These are phyloP conservation scores for Cladochytrium tenue DNA, from an alignment of 371 early-diverging fungal genomes.

Conservation along the genomic window DNA sequence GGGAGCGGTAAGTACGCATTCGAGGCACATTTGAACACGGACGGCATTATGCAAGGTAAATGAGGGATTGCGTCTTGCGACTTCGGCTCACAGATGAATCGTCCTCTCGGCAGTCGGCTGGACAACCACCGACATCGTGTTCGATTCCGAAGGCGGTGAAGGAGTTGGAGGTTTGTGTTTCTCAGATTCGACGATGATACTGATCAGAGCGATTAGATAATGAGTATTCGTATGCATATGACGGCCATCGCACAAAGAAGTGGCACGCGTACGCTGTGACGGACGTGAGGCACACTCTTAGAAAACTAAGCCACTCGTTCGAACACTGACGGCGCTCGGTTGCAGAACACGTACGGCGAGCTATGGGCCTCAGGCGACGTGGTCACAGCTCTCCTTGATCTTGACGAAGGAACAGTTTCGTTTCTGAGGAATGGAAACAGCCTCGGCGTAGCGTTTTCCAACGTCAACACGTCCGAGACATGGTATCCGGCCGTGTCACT, in stretches of 20 bases:
- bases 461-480: slow-evolving; percentile 31
- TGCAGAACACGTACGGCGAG: slow-evolving; percentile 59
- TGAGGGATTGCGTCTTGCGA: background rate
- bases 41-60: slow-evolving; percentile 64
- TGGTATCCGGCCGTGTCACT: slow-evolving; percentile 62
- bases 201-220: slow-evolving; percentile 42
- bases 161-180: slow-evolving; percentile 64
- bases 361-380: slow-evolving; percentile 65
- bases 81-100: background rate
- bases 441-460: slow-evolving; percentile 71
- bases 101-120: slow-evolving; percentile 59
- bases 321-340: background rate
- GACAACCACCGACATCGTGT: slow-evolving; percentile 51
- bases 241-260: slow-evolving; percentile 65
- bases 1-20: slow-evolving; percentile 51
- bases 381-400: slow-evolving; percentile 62
- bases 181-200: background rate
- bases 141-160: slow-evolving; percentile 70
- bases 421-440: slow-evolving; percentile 64
- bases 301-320: background rate
- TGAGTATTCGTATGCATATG: slow-evolving; percentile 67
- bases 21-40: slow-evolving; percentile 60
- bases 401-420: slow-evolving; percentile 55
- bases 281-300: slow-evolving; percentile 21
- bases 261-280: slow-evolving; percentile 61